These are phyloP conservation scores for Coprinopsis cinerea DNA, from an alignment of 768 basidiomycete species.

Conservation along the genomic window DNA sequence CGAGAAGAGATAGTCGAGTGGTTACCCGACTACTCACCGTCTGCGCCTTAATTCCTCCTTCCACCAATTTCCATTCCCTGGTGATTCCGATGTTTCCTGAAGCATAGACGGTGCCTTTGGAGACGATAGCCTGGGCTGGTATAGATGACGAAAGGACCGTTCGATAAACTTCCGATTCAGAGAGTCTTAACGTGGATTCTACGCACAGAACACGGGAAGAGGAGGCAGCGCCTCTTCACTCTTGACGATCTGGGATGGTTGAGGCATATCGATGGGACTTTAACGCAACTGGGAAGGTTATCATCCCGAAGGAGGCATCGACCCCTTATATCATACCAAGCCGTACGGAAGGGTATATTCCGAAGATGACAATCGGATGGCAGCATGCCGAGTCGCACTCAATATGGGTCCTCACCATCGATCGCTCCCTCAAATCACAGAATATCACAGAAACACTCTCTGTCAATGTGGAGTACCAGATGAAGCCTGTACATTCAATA, in stretches of 20 bases:
- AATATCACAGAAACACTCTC: not conserved
- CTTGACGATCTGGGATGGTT: constrained; percentile 20
- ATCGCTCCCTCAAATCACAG: too few relatives aligned
- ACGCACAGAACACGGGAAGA: constrained; percentile 31
- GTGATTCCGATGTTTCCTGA: constrained; percentile 14
- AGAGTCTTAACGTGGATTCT: too few relatives aligned
- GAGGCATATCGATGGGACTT: constrained; percentile 1
- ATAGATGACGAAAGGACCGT: not conserved
- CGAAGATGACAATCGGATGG: too few relatives aligned
- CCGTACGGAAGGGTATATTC: not conserved
- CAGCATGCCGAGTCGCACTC: too few relatives aligned
- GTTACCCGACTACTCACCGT: constrained; percentile 4
- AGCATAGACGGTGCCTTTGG: constrained; percentile 14
- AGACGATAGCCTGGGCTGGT: constrained; percentile 14
- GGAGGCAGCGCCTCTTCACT: constrained; percentile 28
- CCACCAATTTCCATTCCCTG: constrained; percentile 11
- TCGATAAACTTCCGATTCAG: not conserved
- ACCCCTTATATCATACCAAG: too few relatives aligned
- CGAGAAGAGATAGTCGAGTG: not conserved
- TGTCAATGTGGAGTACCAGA: too few relatives aligned
- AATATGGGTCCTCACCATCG: too few relatives aligned
- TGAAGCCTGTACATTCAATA: too few relatives aligned
- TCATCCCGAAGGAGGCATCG: too few relatives aligned
- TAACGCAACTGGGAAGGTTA: not conserved
- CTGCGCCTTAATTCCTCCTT: constrained; percentile 14